Evolutionary conservation across 805 yeast species (phyloP).

Genomic region (Metschnikowia lochheadii): DNA sequence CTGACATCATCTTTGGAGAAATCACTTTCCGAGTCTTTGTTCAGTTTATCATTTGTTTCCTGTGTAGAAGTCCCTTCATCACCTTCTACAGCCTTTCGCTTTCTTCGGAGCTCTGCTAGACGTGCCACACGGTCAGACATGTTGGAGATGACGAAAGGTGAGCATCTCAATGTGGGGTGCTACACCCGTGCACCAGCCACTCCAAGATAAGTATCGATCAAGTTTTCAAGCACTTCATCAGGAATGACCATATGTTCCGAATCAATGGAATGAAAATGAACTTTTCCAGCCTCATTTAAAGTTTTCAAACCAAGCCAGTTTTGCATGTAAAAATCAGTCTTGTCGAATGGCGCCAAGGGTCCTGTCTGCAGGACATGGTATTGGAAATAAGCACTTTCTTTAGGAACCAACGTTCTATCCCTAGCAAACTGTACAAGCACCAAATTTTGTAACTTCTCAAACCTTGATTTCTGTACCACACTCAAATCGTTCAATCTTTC

Average conservation of each 20-base stretch:
- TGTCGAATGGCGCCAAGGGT: conserved; percentile 37
- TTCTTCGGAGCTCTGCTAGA: conserved; percentile 15
- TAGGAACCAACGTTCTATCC: conserved; percentile 71
- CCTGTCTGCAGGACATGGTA: conserved; percentile 49
- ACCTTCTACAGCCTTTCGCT: conserved; percentile 1
- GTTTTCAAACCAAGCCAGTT: conserved; percentile 58
- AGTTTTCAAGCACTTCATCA: conserved; percentile 39
- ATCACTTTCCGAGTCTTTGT: too few species aligned
- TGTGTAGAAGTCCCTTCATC: neutral
- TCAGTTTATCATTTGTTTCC: neutral
- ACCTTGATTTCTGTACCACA: conserved; percentile 38
- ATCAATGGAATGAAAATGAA: conserved; percentile 49
- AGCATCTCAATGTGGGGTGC: neutral
- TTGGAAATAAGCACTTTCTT: conserved; percentile 64
- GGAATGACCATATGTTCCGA: conserved; percentile 66
- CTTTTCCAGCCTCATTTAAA: conserved; percentile 39
- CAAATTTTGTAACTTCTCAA: conserved; percentile 45
- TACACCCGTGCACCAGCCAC: conserved; percentile 8
- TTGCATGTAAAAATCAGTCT: conserved; percentile 47
- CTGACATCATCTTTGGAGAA: too few species aligned
- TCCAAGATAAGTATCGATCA: neutral
- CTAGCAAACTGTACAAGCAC: conserved; percentile 56
- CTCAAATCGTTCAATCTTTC: conserved; percentile 40
- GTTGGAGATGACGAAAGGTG: neutral
- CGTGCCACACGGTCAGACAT: conserved; percentile 18